Evolutionary conservation across 2,329 filamentous ascomycete species (phyloP).

Genomic region (Colletotrichum sp.): DNA sequence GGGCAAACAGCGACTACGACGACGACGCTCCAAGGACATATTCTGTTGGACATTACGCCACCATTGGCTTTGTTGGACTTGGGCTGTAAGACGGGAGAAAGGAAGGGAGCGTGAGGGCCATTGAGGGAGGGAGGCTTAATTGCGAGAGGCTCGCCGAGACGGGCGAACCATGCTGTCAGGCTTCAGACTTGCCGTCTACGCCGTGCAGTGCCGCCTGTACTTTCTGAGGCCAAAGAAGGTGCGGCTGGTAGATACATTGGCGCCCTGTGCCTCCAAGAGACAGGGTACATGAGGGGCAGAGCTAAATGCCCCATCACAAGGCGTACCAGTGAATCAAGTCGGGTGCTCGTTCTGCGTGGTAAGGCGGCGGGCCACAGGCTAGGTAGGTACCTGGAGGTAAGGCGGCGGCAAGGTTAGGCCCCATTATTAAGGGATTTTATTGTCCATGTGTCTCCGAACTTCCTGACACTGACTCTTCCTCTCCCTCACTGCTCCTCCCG

Average conservation of each 20-base stretch:
- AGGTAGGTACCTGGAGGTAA: background rate
- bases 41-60: background rate
- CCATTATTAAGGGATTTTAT: constrained; percentile 10
- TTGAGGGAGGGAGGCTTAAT: background rate
- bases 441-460: background rate
- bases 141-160: background rate
- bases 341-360: background rate
- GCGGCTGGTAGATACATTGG: background rate
- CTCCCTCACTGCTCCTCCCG: background rate
- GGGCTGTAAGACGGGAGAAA: background rate
- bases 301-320: background rate
- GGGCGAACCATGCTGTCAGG: background rate
- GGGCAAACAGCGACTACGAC: background rate
- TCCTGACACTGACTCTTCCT: background rate
- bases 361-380: background rate
- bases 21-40: background rate
- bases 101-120: background rate
- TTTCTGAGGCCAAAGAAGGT: background rate
- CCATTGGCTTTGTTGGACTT: background rate
- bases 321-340: background rate
- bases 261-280: background rate
- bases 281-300: background rate
- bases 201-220: background rate
- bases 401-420: background rate
- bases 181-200: background rate